Evolutionary conservation across 1,139 yeast genomes (phyloP), one percentile per base, ranked within the genome.

Genomic region (Citeromyces hawaiiensis): DNA sequence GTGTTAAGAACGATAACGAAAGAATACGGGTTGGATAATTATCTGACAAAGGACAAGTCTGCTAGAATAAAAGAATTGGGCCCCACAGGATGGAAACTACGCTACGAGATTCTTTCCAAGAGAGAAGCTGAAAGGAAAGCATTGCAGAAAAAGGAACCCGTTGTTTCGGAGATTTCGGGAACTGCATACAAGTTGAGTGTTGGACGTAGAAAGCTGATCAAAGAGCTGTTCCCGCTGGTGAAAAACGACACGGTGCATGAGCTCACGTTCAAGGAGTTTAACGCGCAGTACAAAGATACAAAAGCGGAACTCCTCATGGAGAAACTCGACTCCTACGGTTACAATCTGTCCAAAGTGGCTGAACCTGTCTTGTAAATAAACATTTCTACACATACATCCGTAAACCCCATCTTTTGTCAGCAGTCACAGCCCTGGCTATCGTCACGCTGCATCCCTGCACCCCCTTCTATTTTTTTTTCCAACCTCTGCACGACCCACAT

Each of bases 11-110:
- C 96, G 1, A 80, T 91, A 46, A 79, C 83, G 42, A 83, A 77
- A 51, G 97, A 88, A 59, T 97, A 97, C 46, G 98, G 98, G 11
- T 67, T 91, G 45, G 98, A 91, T 55, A 76, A 78, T 49, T 91
- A 91, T 56, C 61, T 91, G 45, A 71, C 77, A 42, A 91, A 91
- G 61, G 94, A 86, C 45, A 85, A 82, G 49, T 69, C 94, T 9
- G 94, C 94, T 3, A 72, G 98, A 61, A 68, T 85, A 47, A 91
- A 91, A 64, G 94, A 93, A 54, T 65, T 91, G 53, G 98, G 98
- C 1, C 81, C 88, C 42, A 68, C 72, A 43, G 98, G 96, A 25
- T 91, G 97, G 97, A 73, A 71, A 52, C 67, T 91, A 51, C 79
- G 91, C 54, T 87, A 81, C 59, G 72, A 76, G 43, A 76, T 91